Conservation (phyloP, 371 early-diverging fungal genomes). For the Syncephalis fuscata region DNA sequence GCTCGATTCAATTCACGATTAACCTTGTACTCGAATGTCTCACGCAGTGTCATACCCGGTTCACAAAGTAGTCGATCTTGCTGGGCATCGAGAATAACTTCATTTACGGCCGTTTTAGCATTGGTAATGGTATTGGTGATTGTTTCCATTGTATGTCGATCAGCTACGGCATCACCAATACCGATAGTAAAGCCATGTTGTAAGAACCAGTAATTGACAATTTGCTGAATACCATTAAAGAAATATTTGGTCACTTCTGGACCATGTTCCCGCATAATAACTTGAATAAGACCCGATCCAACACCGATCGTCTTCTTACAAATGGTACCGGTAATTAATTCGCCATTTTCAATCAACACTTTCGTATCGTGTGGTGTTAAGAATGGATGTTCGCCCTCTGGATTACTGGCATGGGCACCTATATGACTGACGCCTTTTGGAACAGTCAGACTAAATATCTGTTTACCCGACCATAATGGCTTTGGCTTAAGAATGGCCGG, state of each 20-base stretch:
- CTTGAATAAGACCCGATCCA: constrained; percentile 88
- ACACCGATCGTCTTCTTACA: constrained; percentile 97
- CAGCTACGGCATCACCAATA: constrained; percentile 98
- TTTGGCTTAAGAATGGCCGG: constrained; percentile 94
- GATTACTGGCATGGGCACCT: constrained; percentile 59
- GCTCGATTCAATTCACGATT: constrained; percentile 88
- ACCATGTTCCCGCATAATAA: constrained; percentile 92
- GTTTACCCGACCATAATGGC: constrained; percentile 98
- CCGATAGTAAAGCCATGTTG: constrained; percentile 96
- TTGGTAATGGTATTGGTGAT: constrained; percentile 74
- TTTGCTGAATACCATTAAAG: constrained; percentile 89
- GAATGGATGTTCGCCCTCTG: constrained; percentile 59
- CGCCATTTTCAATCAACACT: constrained; percentile 91
- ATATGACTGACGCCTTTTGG: constrained; percentile 81
- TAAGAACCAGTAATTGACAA: constrained; percentile 94
- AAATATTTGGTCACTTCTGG: constrained; percentile 80
- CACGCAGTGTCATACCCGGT: constrained; percentile 97
- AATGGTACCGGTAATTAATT: constrained; percentile 86
- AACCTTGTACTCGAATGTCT: constrained; percentile 92
- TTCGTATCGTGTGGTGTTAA: constrained; percentile 85
- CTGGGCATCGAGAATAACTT: constrained; percentile 78
- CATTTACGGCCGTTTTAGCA: constrained; percentile 75
- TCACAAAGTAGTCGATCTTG: constrained; percentile 70
- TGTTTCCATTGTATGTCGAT: constrained; percentile 64
- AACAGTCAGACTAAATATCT: constrained; percentile 87